These are phyloP conservation scores for Myriosclerotinia curreyana DNA, from an alignment of 2,329 filamentous ascomycete genomes.

Conservation along the genomic window DNA sequence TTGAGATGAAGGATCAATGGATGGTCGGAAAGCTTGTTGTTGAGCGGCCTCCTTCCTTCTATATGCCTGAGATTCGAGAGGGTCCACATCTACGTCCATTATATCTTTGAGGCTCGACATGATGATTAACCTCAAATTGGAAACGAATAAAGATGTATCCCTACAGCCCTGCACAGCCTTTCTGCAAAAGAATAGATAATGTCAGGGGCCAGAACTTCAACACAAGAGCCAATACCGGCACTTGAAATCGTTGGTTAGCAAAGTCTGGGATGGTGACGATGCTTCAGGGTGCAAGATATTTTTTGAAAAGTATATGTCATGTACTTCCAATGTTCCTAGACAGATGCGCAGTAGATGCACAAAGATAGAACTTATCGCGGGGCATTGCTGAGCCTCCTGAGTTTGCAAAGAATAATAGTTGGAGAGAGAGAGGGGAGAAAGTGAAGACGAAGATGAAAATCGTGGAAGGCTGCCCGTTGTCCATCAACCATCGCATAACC, in stretches of 20 bases:
- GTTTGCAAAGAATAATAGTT: slow-evolving; percentile 29
- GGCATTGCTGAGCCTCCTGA: slow-evolving; percentile 37
- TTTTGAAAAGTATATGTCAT: slow-evolving; percentile 30
- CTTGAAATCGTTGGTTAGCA: slow-evolving; percentile 27
- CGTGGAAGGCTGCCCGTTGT: slow-evolving; percentile 20
- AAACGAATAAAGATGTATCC: slow-evolving; percentile 30
- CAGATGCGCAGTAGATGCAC: slow-evolving; percentile 34
- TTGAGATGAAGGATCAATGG: slow-evolving; percentile 29
- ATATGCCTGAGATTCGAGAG: slow-evolving; percentile 39
- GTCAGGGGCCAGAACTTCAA: slow-evolving; percentile 34
- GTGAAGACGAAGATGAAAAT: slow-evolving; percentile 15
- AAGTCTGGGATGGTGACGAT: slow-evolving; percentile 24
- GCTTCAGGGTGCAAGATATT: slow-evolving; percentile 24
- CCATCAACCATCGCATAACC: slow-evolving; percentile 20
- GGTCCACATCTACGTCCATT: slow-evolving; percentile 41
- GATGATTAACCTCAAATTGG: slow-evolving; percentile 34
- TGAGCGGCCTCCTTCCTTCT: slow-evolving; percentile 37
- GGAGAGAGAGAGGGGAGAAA: slow-evolving; percentile 18
- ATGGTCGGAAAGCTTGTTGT: slow-evolving; percentile 33
- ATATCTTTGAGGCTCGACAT: slow-evolving; percentile 41
- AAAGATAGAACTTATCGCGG: slow-evolving; percentile 38
- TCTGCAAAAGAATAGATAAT: slow-evolving; percentile 33
- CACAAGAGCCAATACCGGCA: slow-evolving; percentile 31
- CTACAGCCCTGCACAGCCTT: slow-evolving; percentile 38
- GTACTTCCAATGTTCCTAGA: slow-evolving; percentile 30